Percentiles rank a stretch among this genome's conserved stretches.
These are phyloP conservation scores for Infundibulicybe gibba DNA, from an alignment of 768 basidiomycete genomes.

Conservation along the genomic window DNA sequence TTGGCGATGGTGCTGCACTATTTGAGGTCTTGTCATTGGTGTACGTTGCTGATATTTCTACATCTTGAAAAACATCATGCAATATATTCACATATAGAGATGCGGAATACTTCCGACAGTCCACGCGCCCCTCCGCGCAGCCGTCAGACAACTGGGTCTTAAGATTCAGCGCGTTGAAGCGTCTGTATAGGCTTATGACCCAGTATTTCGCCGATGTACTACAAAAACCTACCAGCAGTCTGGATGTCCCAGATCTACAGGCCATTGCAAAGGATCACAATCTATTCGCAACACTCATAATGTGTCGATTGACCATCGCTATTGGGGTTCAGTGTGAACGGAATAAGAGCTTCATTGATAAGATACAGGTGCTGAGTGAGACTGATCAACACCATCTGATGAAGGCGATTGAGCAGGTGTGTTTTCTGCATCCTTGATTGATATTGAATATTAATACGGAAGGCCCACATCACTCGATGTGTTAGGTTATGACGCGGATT, in stretches of 20 bases:
- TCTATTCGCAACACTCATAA: conserved; percentile 57
- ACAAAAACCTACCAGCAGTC: conserved; percentile 69
- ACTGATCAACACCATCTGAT: conserved; percentile 85
- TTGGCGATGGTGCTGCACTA: conserved; percentile 76
- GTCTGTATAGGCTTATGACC: conserved; percentile 83
- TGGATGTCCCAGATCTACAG: conserved; percentile 88
- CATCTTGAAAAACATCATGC: conserved; percentile 2
- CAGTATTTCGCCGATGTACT: conserved; percentile 85
- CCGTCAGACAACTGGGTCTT: conserved; percentile 87
- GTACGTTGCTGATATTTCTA: conserved; percentile 40
- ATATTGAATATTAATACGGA: neutral
- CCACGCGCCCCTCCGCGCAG: conserved; percentile 54
- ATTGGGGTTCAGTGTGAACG: conserved; percentile 87
- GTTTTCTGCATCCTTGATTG: neutral
- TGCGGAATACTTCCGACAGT: conserved; percentile 69
- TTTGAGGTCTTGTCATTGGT: conserved; percentile 73
- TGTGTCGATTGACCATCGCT: conserved; percentile 81
- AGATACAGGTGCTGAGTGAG: conserved; percentile 82
- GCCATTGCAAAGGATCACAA: conserved; percentile 77
- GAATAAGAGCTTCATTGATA: conserved; percentile 85
- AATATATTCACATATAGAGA: conserved; percentile 46
- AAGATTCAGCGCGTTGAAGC: conserved; percentile 78
- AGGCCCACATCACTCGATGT: neutral
- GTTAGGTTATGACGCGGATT: conserved; percentile 76
- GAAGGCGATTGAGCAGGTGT: conserved; percentile 90